Conservation (phyloP, 2,329 filamentous ascomycete genomes). For the Stylonectria norvegica region DNA sequence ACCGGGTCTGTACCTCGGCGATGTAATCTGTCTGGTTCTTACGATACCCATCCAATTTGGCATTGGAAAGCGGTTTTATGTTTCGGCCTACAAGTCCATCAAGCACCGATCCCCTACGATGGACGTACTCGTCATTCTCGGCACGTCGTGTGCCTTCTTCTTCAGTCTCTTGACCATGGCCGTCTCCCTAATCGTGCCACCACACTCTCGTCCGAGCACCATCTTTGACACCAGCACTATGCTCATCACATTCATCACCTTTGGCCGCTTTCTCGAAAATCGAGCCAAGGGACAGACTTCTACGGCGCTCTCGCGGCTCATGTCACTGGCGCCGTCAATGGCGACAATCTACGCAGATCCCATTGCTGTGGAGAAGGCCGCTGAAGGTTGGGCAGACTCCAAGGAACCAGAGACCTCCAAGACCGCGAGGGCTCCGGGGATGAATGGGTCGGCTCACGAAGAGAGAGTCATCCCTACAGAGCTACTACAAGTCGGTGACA, state of each 20-base stretch:
- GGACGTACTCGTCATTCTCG: conserved; percentile 92
- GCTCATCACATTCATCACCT: conserved; percentile 91
- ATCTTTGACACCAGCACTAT: conserved; percentile 98
- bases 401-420: conserved; percentile 40
- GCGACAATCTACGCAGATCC: conserved; percentile 94
- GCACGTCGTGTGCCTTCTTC: conserved; percentile 93
- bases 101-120: conserved; percentile 91
- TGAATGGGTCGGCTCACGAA: conserved; percentile 63
- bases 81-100: conserved; percentile 88
- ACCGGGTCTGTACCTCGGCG: conserved; percentile 81
- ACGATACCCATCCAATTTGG: conserved; percentile 96
- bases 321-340: conserved; percentile 96
- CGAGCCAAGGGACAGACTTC: conserved; percentile 94
- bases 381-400: conserved; percentile 64
- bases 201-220: conserved; percentile 77
- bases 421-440: conserved; percentile 29
- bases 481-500: conserved; percentile 86
- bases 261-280: conserved; percentile 91
- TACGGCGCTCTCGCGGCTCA: conserved; percentile 84
- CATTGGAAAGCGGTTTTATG: conserved; percentile 89
- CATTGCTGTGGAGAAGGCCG: conserved; percentile 86
- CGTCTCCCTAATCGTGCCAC: conserved; percentile 70
- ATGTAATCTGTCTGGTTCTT: conserved; percentile 76
- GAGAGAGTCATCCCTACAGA: conserved; percentile 90
- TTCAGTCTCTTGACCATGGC: conserved; percentile 88